phyloP scores from a whole-genome alignment of 2,329 filamentous ascomycete genomes.

The Hymenoscyphus occultus region DNA sequence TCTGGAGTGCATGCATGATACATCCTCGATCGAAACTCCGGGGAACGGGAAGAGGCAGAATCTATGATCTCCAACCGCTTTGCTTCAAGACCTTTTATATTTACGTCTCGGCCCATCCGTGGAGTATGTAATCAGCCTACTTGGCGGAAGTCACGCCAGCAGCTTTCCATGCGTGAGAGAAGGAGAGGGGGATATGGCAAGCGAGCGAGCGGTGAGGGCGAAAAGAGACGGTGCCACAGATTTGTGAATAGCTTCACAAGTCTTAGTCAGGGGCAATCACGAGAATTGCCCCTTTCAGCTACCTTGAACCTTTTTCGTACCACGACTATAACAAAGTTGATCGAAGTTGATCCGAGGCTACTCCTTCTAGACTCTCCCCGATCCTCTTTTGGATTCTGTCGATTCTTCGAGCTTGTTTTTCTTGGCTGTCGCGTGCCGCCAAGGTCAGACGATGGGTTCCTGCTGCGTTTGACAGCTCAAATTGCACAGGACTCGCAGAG shows the following conservation, averaged over 20 bases:
- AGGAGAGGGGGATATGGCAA: background rate
- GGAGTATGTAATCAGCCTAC: background rate
- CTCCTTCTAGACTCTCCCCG: background rate
- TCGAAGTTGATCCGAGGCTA: background rate
- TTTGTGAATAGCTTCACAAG: constrained; percentile 11
- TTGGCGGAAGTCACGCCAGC: constrained; percentile 2
- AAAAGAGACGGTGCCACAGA: background rate
- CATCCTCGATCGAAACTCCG: background rate
- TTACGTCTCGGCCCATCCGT: background rate
- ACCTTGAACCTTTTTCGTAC: background rate
- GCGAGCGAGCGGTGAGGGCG: background rate
- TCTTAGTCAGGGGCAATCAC: constrained; percentile 3
- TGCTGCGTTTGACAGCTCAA: constrained; percentile 4
- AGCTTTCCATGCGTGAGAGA: background rate
- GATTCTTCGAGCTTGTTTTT: background rate
- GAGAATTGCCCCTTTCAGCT: background rate
- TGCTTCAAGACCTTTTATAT: background rate
- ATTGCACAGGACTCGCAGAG: background rate
- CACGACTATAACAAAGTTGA: background rate
- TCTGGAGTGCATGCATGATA: background rate
- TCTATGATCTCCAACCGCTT: background rate
- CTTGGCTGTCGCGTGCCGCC: constrained; percentile 7
- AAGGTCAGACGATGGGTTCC: constrained; percentile 6
- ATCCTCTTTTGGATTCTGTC: background rate
- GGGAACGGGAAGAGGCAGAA: constrained; percentile 2